Percentiles rank a stretch among this genome's conserved stretches.
Conservation (phyloP, 192 early-diverging fungal genomes). For the Radiomyces spectabilis region DNA sequence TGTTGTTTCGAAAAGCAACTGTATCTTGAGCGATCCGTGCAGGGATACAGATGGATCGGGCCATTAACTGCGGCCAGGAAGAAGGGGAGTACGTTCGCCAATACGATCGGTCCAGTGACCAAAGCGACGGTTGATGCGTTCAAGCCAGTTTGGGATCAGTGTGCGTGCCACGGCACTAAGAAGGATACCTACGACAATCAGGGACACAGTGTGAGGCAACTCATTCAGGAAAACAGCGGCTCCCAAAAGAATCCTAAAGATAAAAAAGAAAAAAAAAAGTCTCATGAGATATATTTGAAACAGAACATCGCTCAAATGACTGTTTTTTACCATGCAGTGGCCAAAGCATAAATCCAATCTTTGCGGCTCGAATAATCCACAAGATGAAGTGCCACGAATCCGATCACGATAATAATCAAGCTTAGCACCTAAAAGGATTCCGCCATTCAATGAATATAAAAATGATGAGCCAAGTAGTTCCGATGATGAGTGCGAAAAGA, state of each 20-base stretch:
- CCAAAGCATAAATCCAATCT: slow-evolving; percentile 28
- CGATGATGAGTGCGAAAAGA: neutral
- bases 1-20: too few species aligned
- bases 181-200: slow-evolving; percentile 25
- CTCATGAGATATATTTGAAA: neutral
- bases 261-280: neutral
- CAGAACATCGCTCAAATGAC: neutral
- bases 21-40: too few species aligned
- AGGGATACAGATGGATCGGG: too few species aligned
- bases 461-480: neutral
- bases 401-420: slow-evolving; percentile 8
- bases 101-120: slow-evolving; percentile 14
- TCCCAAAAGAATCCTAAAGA: slow-evolving; percentile 11
- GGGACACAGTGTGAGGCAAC: slow-evolving; percentile 14
- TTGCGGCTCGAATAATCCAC: slow-evolving; percentile 30
- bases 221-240: slow-evolving; percentile 7
- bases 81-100: slow-evolving; percentile 26
- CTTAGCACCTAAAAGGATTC: slow-evolving; percentile 2
- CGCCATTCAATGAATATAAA: neutral
- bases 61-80: too few species aligned
- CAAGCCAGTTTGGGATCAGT: slow-evolving; percentile 14
- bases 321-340: slow-evolving; percentile 28
- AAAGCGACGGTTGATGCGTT: slow-evolving; percentile 15
- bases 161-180: slow-evolving; percentile 22
- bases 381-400: slow-evolving; percentile 14